Evolutionary conservation across 2,329 filamentous ascomycete species (phyloP).

Genomic region (Fusarium fracticaudum): DNA sequence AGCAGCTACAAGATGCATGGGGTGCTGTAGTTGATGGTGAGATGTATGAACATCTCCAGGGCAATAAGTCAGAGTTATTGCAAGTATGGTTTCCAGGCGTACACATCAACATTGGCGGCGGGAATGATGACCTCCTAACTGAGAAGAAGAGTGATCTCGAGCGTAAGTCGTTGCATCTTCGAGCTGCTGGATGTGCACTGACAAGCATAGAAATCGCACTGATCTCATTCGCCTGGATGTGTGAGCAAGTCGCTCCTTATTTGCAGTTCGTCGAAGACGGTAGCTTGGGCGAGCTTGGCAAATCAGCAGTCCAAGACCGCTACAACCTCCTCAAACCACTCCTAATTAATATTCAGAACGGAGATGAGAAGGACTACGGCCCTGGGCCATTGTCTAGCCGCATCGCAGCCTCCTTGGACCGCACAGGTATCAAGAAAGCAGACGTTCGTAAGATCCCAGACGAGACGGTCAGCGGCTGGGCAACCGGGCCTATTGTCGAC

Average conservation of each 20-base stretch:
- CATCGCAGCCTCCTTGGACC: conserved; percentile 16
- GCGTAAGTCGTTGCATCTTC: conserved; percentile 12
- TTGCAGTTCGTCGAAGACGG: conserved; percentile 23
- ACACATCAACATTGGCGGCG: conserved; percentile 42
- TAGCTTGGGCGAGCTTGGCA: conserved; percentile 20
- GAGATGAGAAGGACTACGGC: conserved; percentile 32
- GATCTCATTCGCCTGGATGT: conserved; percentile 42
- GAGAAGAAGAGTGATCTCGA: conserved; percentile 41
- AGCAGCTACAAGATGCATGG: conserved; percentile 23
- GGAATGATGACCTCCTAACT: conserved; percentile 27
- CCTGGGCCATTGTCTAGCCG: conserved; percentile 16
- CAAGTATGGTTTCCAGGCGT: conserved; percentile 44
- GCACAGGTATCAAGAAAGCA: conserved; percentile 27
- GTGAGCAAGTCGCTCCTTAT: conserved; percentile 37
- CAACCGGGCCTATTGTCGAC: conserved; percentile 39
- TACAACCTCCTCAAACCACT: conserved; percentile 34
- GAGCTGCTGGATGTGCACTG: neutral
- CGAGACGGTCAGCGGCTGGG: conserved; percentile 36
- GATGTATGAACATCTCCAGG: conserved; percentile 26
- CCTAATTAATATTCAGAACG: conserved; percentile 22
- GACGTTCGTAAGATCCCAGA: conserved; percentile 20
- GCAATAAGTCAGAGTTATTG: conserved; percentile 26
- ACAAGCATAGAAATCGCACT: conserved; percentile 36
- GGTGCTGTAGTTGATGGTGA: conserved; percentile 30
- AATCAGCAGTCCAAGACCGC: conserved; percentile 31